Base-by-base conservation (phyloP, 2,329 filamentous ascomycete species). In the Trichoderma polysporum region DNA sequence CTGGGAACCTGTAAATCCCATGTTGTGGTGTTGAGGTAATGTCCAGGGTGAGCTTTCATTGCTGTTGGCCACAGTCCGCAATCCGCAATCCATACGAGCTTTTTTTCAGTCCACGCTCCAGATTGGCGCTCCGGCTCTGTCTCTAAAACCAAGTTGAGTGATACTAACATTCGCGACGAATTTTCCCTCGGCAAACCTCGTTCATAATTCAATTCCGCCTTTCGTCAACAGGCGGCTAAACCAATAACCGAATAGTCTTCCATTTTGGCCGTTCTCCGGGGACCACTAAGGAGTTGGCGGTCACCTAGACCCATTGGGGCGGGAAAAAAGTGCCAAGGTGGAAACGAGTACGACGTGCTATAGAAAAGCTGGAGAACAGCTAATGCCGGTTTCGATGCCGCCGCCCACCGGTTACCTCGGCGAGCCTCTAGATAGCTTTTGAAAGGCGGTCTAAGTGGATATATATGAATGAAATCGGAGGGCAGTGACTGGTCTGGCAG, bases 361-460 rank as follows among this genome's bases (percentile, higher is more conserved):
- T 17, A 22, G 25, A 33, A 64, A 47, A 56, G 22, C 60, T 64
- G 50, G 37, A 56, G 37, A 64, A 35, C 27, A 54, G 61, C 61
- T 64, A 47, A 64, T 56, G 49, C 50, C 35, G 35, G 19, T 27
- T 56, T 56, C 50, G 3, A 47, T 29, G 25, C 27, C 61, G 37
- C 52, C 25, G 61, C 15, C 31, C 35, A 17, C 37, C 61, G 61
- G 61, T 41, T 54, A 31, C 41, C 19, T 56, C 61, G 61, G 37
- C 25, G 27, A 64, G 50, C 50, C 6, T 54, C 61, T n/a, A 17
- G 25, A 27, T 47, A 12, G 3, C 2, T 27, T 22, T 45, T 29
- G 25, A 54, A n/a, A 41, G 57, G 50, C n/a, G n/a, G 6, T 12
- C 12, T 15, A 64, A 64, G 61, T 56, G 61, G 50, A 64, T 56